These are phyloP conservation scores for Saccharomycopsis malanga DNA, from an alignment of 805 yeast genomes.

Conservation along the genomic window DNA sequence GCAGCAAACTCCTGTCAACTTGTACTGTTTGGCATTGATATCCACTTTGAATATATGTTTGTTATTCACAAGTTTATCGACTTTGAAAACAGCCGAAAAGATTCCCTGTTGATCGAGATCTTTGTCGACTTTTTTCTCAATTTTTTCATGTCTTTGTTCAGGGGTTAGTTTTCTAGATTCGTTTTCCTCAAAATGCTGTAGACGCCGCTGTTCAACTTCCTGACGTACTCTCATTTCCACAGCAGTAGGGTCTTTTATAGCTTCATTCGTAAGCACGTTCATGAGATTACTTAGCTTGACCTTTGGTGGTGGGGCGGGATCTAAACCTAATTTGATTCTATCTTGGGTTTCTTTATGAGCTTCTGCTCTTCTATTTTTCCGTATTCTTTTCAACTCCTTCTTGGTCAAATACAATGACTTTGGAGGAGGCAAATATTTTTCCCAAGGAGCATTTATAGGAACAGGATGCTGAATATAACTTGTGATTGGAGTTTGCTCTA, in stretches of 20 bases:
- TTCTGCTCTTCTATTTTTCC: slow-evolving; percentile 61
- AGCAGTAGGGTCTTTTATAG: slow-evolving; percentile 81
- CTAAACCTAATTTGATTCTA: slow-evolving; percentile 69
- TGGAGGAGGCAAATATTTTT: slow-evolving; percentile 33
- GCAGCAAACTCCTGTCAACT: slow-evolving; percentile 56
- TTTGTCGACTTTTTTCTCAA: slow-evolving; percentile 36
- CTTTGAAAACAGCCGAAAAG: slow-evolving; percentile 50
- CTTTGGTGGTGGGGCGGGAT: slow-evolving; percentile 85
- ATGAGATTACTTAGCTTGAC: slow-evolving; percentile 77
- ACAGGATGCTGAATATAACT: slow-evolving; percentile 80
- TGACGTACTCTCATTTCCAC: slow-evolving; percentile 65
- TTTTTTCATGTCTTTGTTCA: slow-evolving; percentile 50
- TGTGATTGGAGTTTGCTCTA: slow-evolving; percentile 46
- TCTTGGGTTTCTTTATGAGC: slow-evolving; percentile 68
- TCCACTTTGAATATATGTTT: slow-evolving; percentile 70
- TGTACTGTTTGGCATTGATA: slow-evolving; percentile 69
- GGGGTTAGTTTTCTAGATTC: slow-evolving; percentile 51
- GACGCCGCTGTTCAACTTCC: slow-evolving; percentile 58
- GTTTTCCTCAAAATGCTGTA: slow-evolving; percentile 55
- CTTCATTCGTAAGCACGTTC: slow-evolving; percentile 79
- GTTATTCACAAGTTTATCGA: slow-evolving; percentile 50
- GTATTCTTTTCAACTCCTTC: slow-evolving; percentile 63
- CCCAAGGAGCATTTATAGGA: slow-evolving; percentile 56
- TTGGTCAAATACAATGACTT: slow-evolving; percentile 61
- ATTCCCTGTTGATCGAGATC: slow-evolving; percentile 46